Base-by-base conservation (phyloP, 1,284 basidiomycete species). In the Trichosporon sp. region DNA sequence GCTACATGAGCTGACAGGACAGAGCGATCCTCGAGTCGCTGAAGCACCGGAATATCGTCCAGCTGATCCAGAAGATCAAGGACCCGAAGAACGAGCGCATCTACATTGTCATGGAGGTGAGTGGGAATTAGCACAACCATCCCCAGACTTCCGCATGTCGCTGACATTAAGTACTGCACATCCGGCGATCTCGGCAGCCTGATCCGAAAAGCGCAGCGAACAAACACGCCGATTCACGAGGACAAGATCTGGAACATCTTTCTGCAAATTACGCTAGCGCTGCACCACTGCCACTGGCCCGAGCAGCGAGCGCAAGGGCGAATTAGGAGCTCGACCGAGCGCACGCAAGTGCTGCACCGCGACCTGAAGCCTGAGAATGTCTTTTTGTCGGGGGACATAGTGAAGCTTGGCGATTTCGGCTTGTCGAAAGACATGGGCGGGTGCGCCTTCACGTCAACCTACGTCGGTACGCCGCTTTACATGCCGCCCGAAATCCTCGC, bases 401-500 rank as follows among this genome's bases (percentile, higher is more conserved):
- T 96, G 63, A 98, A 98, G 78, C 85, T 98, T 0, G 95, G 95
- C 31, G 95, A 99, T 79, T 98, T 98, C 81, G 95, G 95, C 0
- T 82, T 99, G 19, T 92, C 90, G 36, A 97, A 98, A 76, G 91
- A 93, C 32, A 88, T 98, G 70, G 84, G 88, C 0, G 89, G 90
- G 66, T 87, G 90, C 0, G 88, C 86, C 64, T 95, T 98, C 73
- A 94, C 95, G 7, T 92, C 88, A 71, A 99, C 95, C 29, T 99
- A 97, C 69, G 95, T 98, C 68, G 95, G 95, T 58, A 98, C 95
- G 9, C 95, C 95, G 2, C 95, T 97, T 74, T 98, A 99, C 81
- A 98, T 99, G 95, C 95, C 92, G 1, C 95, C 95, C 0, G 95
- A 98, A 80, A 85, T 98, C 23, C 92, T 97, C 84, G 91, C 92